Evolutionary conservation across 73 alveolate species (phyloP).

Genomic region (Blepharisma japonicum): DNA sequence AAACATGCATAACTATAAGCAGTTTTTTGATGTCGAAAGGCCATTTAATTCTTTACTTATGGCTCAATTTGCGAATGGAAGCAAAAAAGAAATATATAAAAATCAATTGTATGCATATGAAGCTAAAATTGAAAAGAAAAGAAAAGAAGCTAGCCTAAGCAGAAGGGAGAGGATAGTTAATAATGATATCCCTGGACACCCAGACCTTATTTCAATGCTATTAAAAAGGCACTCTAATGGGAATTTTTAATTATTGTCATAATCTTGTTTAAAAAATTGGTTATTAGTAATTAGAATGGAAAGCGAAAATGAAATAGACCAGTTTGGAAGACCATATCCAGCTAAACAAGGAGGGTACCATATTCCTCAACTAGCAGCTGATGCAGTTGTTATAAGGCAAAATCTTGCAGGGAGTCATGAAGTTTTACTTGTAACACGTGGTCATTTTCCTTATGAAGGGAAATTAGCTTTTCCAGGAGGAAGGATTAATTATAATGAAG

Average conservation of each 20-base stretch:
- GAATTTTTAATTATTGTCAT: no score
- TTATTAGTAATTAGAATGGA: no score
- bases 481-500: constrained; percentile 94
- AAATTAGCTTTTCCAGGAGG: constrained; percentile 99
- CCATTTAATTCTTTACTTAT: constrained; percentile 51
- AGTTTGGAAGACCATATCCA: constrained; percentile 36
- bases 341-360: constrained; percentile 38
- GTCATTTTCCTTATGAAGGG: constrained; percentile 80
- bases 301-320: background rate
- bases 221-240: no score
- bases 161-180: no score
- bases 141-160: background rate
- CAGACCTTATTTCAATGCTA: no score
- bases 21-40: constrained; percentile 76
- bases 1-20: constrained; percentile 56
- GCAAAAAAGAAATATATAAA: constrained; percentile 1
- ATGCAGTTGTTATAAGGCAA: constrained; percentile 84
- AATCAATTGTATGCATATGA: background rate
- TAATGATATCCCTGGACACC: no score
- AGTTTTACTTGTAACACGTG: constrained; percentile 85
- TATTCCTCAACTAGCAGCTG: constrained; percentile 86
- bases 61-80: constrained; percentile 31
- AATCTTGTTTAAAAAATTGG: no score
- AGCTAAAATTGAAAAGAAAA: background rate
- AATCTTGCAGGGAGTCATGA: constrained; percentile 57